A percentile compares a stretch with the other conserved stretches of the same genome.
These are phyloP conservation scores for Hymenoscyphus linearis DNA, from an alignment of 2,329 filamentous ascomycete species.

Conservation along the genomic window DNA sequence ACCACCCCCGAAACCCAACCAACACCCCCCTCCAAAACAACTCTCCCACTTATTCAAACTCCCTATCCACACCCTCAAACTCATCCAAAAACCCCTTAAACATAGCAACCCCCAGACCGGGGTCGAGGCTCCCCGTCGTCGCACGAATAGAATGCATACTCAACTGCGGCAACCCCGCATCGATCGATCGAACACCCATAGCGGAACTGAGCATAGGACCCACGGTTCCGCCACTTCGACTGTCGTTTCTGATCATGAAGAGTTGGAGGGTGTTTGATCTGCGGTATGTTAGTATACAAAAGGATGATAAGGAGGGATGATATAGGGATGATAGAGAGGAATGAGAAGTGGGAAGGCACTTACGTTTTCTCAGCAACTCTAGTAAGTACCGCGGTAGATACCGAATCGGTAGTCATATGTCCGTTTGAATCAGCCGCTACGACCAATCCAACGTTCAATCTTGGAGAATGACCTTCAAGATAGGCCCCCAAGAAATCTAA, in stretches of 20 bases:
- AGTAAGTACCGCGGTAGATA: constrained; percentile 75
- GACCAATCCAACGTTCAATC: constrained; percentile 81
- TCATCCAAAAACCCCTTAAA: constrained; percentile 87
- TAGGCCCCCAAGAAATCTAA: constrained; percentile 73
- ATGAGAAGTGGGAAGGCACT: background rate
- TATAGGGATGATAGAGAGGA: too few species aligned
- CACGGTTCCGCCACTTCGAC: constrained; percentile 85
- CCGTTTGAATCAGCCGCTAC: constrained; percentile 82
- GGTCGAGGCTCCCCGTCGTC: constrained; percentile 79
- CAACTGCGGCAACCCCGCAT: constrained; percentile 84
- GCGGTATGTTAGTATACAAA: background rate
- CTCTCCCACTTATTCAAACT: constrained; percentile 55
- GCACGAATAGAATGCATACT: constrained; percentile 93
- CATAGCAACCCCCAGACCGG: constrained; percentile 78
- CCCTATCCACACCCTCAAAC: constrained; percentile 77
- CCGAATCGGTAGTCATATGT: constrained; percentile 91
- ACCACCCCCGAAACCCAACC: too few species aligned
- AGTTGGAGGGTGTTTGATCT: constrained; percentile 68
- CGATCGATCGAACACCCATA: constrained; percentile 77
- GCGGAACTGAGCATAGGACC: constrained; percentile 80
- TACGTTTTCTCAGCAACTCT: constrained; percentile 63
- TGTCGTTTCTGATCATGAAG: constrained; percentile 95
- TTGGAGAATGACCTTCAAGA: constrained; percentile 77
- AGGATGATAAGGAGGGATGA: background rate
- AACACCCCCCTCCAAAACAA: background rate